Evolutionary conservation across 2,329 filamentous ascomycete genomes (phyloP), one percentile per base, ranked within the genome.

Genomic region (Bipolaris gigantea): DNA sequence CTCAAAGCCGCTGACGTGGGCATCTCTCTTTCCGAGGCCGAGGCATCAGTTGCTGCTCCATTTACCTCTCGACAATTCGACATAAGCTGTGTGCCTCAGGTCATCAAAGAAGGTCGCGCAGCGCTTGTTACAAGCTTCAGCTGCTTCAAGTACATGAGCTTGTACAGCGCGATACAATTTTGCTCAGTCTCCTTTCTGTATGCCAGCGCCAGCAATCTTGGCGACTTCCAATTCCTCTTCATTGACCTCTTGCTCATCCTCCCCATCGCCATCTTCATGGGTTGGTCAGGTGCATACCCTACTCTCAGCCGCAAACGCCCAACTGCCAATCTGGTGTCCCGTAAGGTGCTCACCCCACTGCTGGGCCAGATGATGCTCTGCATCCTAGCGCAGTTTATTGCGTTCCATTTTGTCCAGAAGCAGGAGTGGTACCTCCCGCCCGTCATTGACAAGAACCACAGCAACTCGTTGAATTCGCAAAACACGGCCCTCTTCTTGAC

Each of bases 141-240:
- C 78, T 99, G 94, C 79, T 99, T 99, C 83, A 99, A 97, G 79
- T 99, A 96, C 77, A 99, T 99, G 95, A 95, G 90, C 66, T 77
- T 99, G 61, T 99, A 99, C 79, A 97, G 92, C 2, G 93, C 94
- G n/a, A 99, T 99, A 62, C 94, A 99, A 74, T 99, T 99, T 79
- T 96, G 91, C 7, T 91, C 90, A 0, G 95, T 99, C 69, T 96
- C 89, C 81, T 97, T 99, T 72, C 82, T 99, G 15, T 99, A 99
- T 74, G 90, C 92, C 6, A 92, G 87, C 7, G 95, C 89, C 10
- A 96, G 90, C 8, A 99, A 99, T 71, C 80, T 99, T 5, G 95
- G 94, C 45, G 94, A 99, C 73, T 97, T 99, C 71, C 94, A 97
- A 80, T 99, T 97, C 73, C 81, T 99, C 4, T 97, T 93, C 75